phyloP scores from a whole-genome alignment of 2,329 filamentous ascomycete genomes.

The Fusarium sp. region DNA sequence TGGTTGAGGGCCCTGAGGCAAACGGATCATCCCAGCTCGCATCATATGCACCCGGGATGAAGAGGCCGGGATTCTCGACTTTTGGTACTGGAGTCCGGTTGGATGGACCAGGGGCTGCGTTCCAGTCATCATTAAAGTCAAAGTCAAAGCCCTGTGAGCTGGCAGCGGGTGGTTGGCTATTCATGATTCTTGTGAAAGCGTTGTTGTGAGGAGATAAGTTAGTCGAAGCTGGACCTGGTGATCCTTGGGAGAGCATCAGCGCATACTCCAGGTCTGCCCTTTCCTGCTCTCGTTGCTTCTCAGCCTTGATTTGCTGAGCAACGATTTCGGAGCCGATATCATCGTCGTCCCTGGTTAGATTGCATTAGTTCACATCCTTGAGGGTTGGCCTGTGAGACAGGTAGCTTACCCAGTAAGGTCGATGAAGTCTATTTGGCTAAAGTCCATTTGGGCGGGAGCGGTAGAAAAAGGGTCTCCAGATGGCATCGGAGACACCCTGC shows the following conservation, averaged over 20 bases:
- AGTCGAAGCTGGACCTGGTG: conserved; percentile 3
- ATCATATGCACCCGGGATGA: conserved; percentile 39
- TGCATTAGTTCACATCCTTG: conserved; percentile 8
- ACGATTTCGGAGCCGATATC: conserved; percentile 44
- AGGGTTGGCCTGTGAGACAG: neutral
- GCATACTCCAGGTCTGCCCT: conserved; percentile 47
- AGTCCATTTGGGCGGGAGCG: conserved; percentile 18
- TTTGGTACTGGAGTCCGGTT: neutral
- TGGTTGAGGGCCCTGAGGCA: neutral
- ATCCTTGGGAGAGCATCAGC: conserved; percentile 41
- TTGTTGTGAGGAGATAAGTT: conserved; percentile 21
- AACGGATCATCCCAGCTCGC: conserved; percentile 31
- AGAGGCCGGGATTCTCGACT: neutral
- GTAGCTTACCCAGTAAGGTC: conserved; percentile 57
- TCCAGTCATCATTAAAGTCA: neutral
- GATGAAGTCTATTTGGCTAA: conserved; percentile 47
- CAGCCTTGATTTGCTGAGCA: conserved; percentile 51
- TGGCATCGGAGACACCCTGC: conserved; percentile 45
- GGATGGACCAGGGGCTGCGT: neutral
- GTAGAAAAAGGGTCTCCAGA: conserved; percentile 14
- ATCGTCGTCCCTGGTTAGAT: conserved; percentile 48
- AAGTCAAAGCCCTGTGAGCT: neutral
- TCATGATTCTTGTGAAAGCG: conserved; percentile 47
- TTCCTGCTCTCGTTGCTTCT: conserved; percentile 48
- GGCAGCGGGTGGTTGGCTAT: conserved; percentile 39